Evolutionary conservation across 1,284 basidiomycete species (phyloP).

Genomic region (Marasmius fiardii): DNA sequence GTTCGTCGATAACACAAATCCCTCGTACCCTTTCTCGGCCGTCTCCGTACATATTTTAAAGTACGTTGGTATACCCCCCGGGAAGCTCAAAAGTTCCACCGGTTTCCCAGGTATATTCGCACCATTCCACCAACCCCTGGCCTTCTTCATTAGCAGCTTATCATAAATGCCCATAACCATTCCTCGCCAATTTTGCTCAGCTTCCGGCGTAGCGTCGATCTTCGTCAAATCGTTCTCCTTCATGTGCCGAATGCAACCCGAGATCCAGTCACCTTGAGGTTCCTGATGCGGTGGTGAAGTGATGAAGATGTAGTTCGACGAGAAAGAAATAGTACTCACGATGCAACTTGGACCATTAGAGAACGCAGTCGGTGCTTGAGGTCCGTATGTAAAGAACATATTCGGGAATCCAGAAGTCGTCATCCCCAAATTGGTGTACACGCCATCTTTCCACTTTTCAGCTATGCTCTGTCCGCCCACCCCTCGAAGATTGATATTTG

Average conservation of each 20-base stretch:
- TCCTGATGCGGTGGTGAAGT: neutral
- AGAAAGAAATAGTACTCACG: neutral
- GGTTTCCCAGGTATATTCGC: slow-evolving; percentile 4
- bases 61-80: neutral
- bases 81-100: neutral
- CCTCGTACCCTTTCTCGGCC: slow-evolving; percentile 2
- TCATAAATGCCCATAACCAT: neutral
- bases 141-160: neutral
- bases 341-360: slow-evolving; percentile 2
- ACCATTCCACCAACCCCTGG: slow-evolving; percentile 7
- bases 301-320: neutral
- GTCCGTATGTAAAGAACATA: slow-evolving; percentile 6
- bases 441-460: slow-evolving; percentile 7
- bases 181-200: slow-evolving; percentile 2
- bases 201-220: slow-evolving; percentile 1
- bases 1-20: neutral
- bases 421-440: slow-evolving; percentile 8
- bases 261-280: slow-evolving; percentile 5
- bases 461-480: neutral
- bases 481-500: slow-evolving; percentile 3
- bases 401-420: slow-evolving; percentile 5
- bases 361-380: slow-evolving; percentile 4
- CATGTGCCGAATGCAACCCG: neutral
- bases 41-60: neutral
- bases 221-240: neutral